Evolutionary conservation across 495 filamentous ascomycete species (phyloP), one percentile per base, ranked within the genome.

Genomic region (Penicillium angulare): DNA sequence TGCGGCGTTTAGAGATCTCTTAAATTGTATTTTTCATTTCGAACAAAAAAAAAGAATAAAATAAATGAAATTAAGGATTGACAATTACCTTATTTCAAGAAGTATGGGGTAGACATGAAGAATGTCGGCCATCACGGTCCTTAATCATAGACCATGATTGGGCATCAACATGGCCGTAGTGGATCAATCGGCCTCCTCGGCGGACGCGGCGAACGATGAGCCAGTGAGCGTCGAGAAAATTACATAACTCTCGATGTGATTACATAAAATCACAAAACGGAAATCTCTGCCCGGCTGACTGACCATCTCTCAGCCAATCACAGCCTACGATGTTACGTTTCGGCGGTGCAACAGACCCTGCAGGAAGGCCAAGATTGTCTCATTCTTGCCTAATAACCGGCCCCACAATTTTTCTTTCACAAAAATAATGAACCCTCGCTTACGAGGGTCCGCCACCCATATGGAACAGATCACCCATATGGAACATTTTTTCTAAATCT

Each of bases 281-380:
- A 31, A 26, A 27, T 48, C 46, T 39, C 34, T 40, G 7, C 4
- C 17, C 20, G 38, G 21, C 1, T 41, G 21, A 41, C 38, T 41
- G 8, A 41, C 20, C 38, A 1, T 0, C 8, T 4, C 1, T 7
- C 13, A 23, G n/a, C 38, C 38, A 41, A 41, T 41, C 20, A 41
- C 6, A 4, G 10, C 4, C 3, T 21, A 9, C 38, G 9, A 15
- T 15, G 50, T 53, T 48, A 53, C 50, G 50, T 53, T 53, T 43
- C 29, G 44, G 8, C 29, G 10, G 21, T 49, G 38, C 24, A 33
- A 27, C 35, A 18, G 20, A 33, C 35, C 38, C 38, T 32, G 45
- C 45, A 34, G 34, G 23, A 47, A 23, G 18, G 44, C 32, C 20
- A 32, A 48, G 39, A 50, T 44, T 38, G 49, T 44, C 41, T 45